A percentile compares a stretch with the other conserved stretches of the same genome.
These are phyloP conservation scores for Cyanodermella asteris DNA, from an alignment of 2,329 filamentous ascomycete genomes.

Conservation along the genomic window DNA sequence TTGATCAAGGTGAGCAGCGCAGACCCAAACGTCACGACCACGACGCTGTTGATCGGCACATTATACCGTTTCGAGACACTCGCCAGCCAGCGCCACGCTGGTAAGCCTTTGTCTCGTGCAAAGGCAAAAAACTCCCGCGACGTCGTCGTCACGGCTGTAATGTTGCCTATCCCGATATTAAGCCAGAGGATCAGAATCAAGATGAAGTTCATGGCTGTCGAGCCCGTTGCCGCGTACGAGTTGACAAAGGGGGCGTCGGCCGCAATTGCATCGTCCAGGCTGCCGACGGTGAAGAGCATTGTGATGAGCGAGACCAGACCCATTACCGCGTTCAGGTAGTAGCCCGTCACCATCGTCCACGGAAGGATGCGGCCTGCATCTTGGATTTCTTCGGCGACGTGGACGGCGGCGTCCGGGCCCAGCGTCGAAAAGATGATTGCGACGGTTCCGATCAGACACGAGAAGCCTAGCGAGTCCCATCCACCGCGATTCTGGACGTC, in stretches of 20 bases:
- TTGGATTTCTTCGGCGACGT: slow-evolving; percentile 21
- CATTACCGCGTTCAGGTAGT: slow-evolving; percentile 16
- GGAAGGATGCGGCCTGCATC: slow-evolving; percentile 17
- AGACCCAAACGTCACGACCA: slow-evolving; percentile 1
- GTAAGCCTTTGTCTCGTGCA: slow-evolving; percentile 2
- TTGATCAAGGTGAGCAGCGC: slow-evolving; percentile 15
- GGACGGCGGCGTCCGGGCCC: slow-evolving; percentile 20
- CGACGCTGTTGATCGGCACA: slow-evolving; percentile 2
- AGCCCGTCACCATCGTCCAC: slow-evolving; percentile 15
- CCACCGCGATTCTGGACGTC: slow-evolving; percentile 14
- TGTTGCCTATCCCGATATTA: background rate
- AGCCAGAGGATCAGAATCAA: slow-evolving; percentile 1
- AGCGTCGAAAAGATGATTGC: too few relatives aligned
- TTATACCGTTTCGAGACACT: slow-evolving; percentile 2
- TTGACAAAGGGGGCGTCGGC: slow-evolving; percentile 1
- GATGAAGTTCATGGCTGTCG: background rate
- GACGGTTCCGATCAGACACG: slow-evolving; percentile 18
- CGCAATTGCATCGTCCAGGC: slow-evolving; percentile 1
- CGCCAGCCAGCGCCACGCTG: slow-evolving; percentile 1
- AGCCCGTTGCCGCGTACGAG: slow-evolving; percentile 1
- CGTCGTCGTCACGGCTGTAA: slow-evolving; percentile 2
- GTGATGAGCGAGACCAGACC: slow-evolving; percentile 18
- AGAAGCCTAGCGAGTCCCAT: slow-evolving; percentile 16
- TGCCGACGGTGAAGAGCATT: slow-evolving; percentile 12
- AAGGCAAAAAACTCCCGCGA: slow-evolving; percentile 3